Percentiles rank a stretch among this genome's conserved stretches.
These are phyloP conservation scores for Raphanus hybrid DNA, from an alignment of 441 rosid genomes.

Conservation along the genomic window DNA sequence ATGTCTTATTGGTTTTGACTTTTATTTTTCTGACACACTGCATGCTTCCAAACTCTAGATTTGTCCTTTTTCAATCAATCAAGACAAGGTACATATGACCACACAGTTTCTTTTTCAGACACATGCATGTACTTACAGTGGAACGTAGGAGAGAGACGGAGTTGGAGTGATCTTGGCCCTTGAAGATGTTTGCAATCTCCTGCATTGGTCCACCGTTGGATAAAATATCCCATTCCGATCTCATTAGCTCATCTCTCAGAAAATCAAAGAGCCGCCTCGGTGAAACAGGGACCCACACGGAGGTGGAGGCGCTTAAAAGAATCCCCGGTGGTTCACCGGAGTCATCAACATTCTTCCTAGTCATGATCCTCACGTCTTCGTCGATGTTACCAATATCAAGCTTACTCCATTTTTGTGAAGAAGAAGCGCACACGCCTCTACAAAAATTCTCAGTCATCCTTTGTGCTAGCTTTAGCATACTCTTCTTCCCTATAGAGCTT, in stretches of 20 bases:
- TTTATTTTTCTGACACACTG: background rate
- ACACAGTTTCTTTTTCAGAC: constrained; percentile 24
- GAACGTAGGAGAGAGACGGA: constrained; percentile 79
- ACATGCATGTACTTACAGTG: constrained; percentile 47
- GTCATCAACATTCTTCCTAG: constrained; percentile 68
- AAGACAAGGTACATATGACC: constrained; percentile 34
- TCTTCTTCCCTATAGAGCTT: constrained; percentile 60
- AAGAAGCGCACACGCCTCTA: constrained; percentile 73
- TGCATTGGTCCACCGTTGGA: constrained; percentile 82
- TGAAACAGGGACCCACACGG: constrained; percentile 76
- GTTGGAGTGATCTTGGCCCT: constrained; percentile 78
- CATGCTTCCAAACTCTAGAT: constrained; percentile 29
- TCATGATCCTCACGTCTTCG: constrained; percentile 71
- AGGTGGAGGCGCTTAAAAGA: constrained; percentile 75
- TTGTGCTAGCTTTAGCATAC: constrained; percentile 78
- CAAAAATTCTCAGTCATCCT: constrained; percentile 81
- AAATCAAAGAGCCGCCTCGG: constrained; percentile 68
- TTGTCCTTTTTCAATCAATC: constrained; percentile 42
- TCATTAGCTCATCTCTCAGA: constrained; percentile 65
- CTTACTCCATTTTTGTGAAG: constrained; percentile 68
- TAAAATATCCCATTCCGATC: constrained; percentile 84
- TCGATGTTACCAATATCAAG: constrained; percentile 64
- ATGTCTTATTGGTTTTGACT: constrained; percentile 41
- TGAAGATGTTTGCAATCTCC: constrained; percentile 74
- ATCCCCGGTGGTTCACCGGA: constrained; percentile 85